Conservation (phyloP, 352 stramenopile species). For the Pythium periplocum region DNA sequence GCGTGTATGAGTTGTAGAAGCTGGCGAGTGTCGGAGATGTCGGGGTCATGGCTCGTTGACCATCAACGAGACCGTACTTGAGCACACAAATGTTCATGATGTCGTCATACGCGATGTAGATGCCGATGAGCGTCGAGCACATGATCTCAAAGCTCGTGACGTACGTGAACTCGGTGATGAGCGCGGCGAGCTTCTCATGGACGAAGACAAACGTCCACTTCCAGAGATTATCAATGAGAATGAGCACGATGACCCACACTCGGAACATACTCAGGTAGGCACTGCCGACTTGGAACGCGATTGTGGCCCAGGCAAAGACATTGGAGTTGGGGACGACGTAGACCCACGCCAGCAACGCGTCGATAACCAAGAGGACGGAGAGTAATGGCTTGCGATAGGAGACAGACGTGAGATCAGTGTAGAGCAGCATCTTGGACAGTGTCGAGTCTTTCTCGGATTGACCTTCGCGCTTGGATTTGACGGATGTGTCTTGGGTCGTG, state of each 20-base stretch:
- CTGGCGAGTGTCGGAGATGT: slow-evolving; percentile 7
- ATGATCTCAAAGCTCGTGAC: slow-evolving; percentile 23
- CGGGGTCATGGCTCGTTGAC: slow-evolving; percentile 13
- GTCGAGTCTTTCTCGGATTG: slow-evolving; percentile 3
- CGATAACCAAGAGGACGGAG: slow-evolving; percentile 11
- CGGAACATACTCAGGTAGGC: slow-evolving; percentile 23
- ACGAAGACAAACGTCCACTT: slow-evolving; percentile 6
- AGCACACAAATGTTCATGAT: slow-evolving; percentile 14
- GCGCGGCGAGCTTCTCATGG: slow-evolving; percentile 12
- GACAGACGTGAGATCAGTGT: slow-evolving; percentile 21
- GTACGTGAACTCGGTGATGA: slow-evolving; percentile 20
- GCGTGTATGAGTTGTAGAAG: slow-evolving; percentile 17
- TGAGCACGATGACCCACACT: slow-evolving; percentile 18
- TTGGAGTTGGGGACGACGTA: slow-evolving; percentile 22
- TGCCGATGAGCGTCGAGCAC: slow-evolving; percentile 16
- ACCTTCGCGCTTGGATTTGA: too few species aligned
- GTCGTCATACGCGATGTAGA: slow-evolving; percentile 11
- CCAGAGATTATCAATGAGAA: slow-evolving; percentile 17
- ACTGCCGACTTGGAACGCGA: slow-evolving; percentile 14
- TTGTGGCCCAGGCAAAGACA: slow-evolving; percentile 19
- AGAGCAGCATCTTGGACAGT: slow-evolving; percentile 19
- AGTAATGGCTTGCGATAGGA: slow-evolving; percentile 16
- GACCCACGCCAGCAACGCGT: slow-evolving; percentile 18
- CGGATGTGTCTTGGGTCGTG: too few species aligned
- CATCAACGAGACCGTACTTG: slow-evolving; percentile 13